Percentiles rank a stretch among this genome's conserved stretches.
phyloP scores from a whole-genome alignment of 2,329 filamentous ascomycete species.

The Colletotrichum sp. region DNA sequence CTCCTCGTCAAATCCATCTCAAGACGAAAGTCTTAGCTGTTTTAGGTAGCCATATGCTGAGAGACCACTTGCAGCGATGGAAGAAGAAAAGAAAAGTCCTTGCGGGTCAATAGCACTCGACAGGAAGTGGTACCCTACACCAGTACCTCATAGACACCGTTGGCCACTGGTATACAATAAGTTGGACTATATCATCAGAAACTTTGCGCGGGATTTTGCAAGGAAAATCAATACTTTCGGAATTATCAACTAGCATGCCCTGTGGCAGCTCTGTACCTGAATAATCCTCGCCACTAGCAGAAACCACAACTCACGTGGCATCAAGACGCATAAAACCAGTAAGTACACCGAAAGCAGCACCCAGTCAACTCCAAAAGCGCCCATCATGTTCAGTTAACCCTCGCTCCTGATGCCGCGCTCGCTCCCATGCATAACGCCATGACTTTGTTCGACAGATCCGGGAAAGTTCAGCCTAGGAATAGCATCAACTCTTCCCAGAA shows the following conservation, averaged over 20 bases:
- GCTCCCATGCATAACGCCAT: conserved; percentile 19
- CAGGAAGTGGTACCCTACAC: neutral
- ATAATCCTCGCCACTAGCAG: neutral
- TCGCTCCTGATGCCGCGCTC: conserved; percentile 12
- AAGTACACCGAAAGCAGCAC: neutral
- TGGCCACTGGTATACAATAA: neutral
- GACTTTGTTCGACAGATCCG: neutral
- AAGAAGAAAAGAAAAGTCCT: neutral
- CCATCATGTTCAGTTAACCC: conserved; percentile 7
- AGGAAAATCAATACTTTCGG: neutral
- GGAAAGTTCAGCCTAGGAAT: neutral
- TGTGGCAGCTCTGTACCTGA: neutral
- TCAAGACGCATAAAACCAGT: neutral
- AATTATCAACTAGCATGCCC: neutral
- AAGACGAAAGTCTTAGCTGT: neutral
- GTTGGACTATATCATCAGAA: neutral
- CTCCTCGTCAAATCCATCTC: neutral
- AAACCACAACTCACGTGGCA: neutral
- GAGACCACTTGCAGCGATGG: neutral
- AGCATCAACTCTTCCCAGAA: neutral
- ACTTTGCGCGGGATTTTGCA: neutral
- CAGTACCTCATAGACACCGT: neutral
- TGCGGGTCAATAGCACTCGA: neutral
- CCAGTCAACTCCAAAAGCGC: conserved; percentile 7
- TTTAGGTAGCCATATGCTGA: neutral